Percentiles rank a stretch among this genome's conserved stretches.
Conservation (phyloP, 2,329 filamentous ascomycete genomes). For the Trichoderma hamatum region DNA sequence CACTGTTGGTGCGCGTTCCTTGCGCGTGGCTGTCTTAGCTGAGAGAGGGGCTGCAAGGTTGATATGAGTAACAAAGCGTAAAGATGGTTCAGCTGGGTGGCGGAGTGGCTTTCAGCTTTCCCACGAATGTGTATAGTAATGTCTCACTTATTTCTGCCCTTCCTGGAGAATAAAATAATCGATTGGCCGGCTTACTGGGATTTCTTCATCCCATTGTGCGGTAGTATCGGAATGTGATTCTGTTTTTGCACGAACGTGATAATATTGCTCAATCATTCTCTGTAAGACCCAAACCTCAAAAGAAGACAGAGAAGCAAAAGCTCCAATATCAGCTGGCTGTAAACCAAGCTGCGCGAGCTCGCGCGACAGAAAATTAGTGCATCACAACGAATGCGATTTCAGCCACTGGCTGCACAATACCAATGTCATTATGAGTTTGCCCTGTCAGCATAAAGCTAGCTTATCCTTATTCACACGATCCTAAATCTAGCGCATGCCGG, state of each 20-base stretch:
- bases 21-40: conserved; percentile 1
- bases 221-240: conserved; percentile 1
- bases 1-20: background rate
- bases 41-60: background rate
- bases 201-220: background rate
- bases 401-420: background rate
- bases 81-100: background rate
- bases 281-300: background rate
- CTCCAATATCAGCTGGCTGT: background rate
- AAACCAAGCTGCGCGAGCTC: background rate
- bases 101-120: conserved; percentile 5
- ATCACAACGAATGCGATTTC: background rate
- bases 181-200: background rate
- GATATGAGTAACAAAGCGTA: background rate
- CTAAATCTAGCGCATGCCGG: background rate
- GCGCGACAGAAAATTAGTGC: background rate
- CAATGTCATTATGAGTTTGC: background rate
- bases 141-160: background rate
- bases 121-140: background rate
- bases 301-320: background rate
- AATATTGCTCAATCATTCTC: background rate
- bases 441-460: background rate
- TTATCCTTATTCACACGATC: background rate
- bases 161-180: background rate
- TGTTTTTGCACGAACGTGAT: background rate